These are phyloP conservation scores for Phytophthora constricta DNA, from an alignment of 352 stramenopile genomes.

Conservation along the genomic window DNA sequence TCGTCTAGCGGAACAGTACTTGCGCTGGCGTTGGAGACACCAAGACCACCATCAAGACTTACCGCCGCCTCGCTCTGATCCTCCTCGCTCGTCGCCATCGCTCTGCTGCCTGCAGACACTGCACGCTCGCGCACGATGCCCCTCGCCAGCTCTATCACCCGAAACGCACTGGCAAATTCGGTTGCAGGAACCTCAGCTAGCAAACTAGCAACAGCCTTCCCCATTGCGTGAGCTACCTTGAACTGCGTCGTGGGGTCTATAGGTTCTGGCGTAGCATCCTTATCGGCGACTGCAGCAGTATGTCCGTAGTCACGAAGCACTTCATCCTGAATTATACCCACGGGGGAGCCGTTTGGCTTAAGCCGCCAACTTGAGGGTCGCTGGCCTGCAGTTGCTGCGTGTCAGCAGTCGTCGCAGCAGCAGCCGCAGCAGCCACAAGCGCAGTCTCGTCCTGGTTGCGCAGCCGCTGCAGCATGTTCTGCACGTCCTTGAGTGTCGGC, in stretches of 20 bases:
- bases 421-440: neutral
- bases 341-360: neutral
- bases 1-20: slow-evolving; percentile 2
- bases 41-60: neutral
- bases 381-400: neutral
- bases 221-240: slow-evolving; percentile 31
- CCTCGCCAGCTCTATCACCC: slow-evolving; percentile 39
- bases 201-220: slow-evolving; percentile 30
- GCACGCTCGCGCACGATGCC: slow-evolving; percentile 29
- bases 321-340: slow-evolving; percentile 16
- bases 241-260: slow-evolving; percentile 40
- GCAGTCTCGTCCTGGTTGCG: slow-evolving; percentile 23
- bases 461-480: slow-evolving; percentile 41
- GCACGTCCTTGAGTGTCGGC: slow-evolving; percentile 46
- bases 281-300: neutral
- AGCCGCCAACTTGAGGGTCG: neutral
- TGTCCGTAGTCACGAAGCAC: slow-evolving; percentile 25
- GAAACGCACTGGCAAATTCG: slow-evolving; percentile 35
- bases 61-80: slow-evolving; percentile 10
- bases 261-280: neutral
- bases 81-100: slow-evolving; percentile 7
- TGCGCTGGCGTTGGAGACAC: neutral
- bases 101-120: slow-evolving; percentile 8
- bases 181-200: slow-evolving; percentile 29
- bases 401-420: slow-evolving; percentile 2